A percentile compares a stretch with the other conserved stretches of the same genome.
Conservation (phyloP, 2,329 filamentous ascomycete genomes). For the Colletotrichum sp. region DNA sequence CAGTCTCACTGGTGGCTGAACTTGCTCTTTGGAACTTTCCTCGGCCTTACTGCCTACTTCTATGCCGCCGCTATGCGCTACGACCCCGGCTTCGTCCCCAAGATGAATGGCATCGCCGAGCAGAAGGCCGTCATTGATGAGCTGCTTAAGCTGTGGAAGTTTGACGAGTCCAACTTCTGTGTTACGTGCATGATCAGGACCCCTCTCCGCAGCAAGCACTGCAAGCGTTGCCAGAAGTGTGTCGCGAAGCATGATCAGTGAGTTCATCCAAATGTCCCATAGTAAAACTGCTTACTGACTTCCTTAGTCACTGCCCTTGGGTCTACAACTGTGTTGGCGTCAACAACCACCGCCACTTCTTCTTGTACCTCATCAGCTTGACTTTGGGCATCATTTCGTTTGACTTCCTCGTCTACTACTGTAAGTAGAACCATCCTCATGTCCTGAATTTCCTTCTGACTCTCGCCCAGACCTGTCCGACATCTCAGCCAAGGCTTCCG, state of each 20-base stretch:
- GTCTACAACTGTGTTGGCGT: conserved; percentile 95
- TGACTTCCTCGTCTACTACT: conserved; percentile 75
- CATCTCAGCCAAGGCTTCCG: conserved; percentile 57
- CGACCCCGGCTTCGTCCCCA: conserved; percentile 93
- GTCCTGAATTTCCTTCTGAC: too few species aligned
- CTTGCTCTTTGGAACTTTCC: conserved; percentile 71
- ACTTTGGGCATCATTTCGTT: conserved; percentile 77
- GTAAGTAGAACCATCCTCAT: too few species aligned
- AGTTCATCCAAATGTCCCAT: conserved; percentile 39
- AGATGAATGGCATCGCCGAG: conserved; percentile 85
- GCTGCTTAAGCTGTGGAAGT: conserved; percentile 83
- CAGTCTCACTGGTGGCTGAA: conserved; percentile 76
- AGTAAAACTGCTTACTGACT: not conserved
- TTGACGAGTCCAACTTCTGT: conserved; percentile 94
- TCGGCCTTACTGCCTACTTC: conserved; percentile 78
- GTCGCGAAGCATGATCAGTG: conserved; percentile 97
- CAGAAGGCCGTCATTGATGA: conserved; percentile 91
- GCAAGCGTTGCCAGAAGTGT: conserved; percentile 87
- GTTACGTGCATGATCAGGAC: conserved; percentile 93
- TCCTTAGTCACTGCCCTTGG: conserved; percentile 90
- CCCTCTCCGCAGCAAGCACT: conserved; percentile 94
- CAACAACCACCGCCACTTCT: conserved; percentile 96
- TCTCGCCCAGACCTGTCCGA: conserved; percentile 63
- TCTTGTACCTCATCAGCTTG: conserved; percentile 83
- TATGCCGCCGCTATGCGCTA: conserved; percentile 85